Conservation (phyloP, 2,329 filamentous ascomycete genomes). For the Clarireedia hainanense region DNA sequence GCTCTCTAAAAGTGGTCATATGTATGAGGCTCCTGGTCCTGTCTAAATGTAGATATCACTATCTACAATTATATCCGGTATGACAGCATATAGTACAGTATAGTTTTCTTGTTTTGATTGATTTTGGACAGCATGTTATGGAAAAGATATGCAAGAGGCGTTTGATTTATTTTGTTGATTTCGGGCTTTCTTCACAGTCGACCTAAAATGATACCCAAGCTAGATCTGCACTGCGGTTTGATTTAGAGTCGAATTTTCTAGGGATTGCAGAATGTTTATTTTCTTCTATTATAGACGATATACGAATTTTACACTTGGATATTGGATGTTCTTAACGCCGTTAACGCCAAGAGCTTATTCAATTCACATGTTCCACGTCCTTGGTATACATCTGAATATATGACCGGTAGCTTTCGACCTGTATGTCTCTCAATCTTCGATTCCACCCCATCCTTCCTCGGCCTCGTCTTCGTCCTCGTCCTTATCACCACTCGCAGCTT, state of each 20-base stretch:
- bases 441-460: slow-evolving; percentile 15
- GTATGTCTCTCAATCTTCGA: slow-evolving; percentile 26
- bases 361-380: background rate
- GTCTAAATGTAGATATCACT: slow-evolving; percentile 7
- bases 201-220: background rate
- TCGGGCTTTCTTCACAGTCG: background rate
- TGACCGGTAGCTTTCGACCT: no score
- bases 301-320: background rate
- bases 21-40: slow-evolving; percentile 57
- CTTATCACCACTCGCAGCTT: slow-evolving; percentile 17
- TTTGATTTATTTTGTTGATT: background rate
- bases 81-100: background rate
- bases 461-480: slow-evolving; percentile 38
- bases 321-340: background rate
- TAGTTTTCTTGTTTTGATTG: background rate
- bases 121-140: background rate
- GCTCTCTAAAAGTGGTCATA: slow-evolving; percentile 64
- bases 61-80: background rate
- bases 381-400: background rate
- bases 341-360: background rate
- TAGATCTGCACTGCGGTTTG: background rate
- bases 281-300: background rate
- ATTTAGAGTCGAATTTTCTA: background rate
- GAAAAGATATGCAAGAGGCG: background rate
- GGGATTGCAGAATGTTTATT: background rate